Evolutionary conservation across 2,329 filamentous ascomycete species (phyloP), one percentile per base, ranked within the genome.

Genomic region (Pestalotiopsis sp.): DNA sequence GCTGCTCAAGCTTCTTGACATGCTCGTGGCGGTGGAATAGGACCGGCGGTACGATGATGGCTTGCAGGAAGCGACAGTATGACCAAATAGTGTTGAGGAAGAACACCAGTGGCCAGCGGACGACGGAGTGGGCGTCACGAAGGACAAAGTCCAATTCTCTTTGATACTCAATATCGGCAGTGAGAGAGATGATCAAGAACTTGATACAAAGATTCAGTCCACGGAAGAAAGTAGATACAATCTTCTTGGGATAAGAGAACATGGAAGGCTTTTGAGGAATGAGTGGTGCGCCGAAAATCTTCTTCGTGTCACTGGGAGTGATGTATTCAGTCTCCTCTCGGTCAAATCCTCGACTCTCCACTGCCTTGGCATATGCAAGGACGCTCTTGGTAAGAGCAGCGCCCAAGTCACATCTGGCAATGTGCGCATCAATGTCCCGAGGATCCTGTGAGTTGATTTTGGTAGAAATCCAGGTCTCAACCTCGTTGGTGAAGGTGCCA

Each of bases 61-160:
- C 49, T 23, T 65, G 62, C 4, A 65, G 41, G 14, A 65, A 5
- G 17, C 39, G 38, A 39, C 62, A 65, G 41, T 65, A 65, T 4
- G 62, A 45, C 62, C 62, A 65, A 17, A 65, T 65, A n/a, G 39
- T 52, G 62, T 45, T 65, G 17, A 65, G 27, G 39, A 65, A 65
- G 17, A 65, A 52, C 11, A 65, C 23, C 5, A 65, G 13, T 2
- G 62, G 62, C 62, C 62, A 65, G 39, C 62, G 23, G 4, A 65
- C 14, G n/a, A 49, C 36, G 17, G 38, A n/a, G 17, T 27, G 20
- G 7, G 38, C 39, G 13, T 65, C 11, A 23, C 39, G 23, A 3
- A 65, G 20, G 9, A 65, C 36, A 39, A 49, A 65, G 62, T 65
- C 62, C 27, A 65, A 11, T 4, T 65, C 62, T 49, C 62, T 36